Base-by-base conservation (phyloP, 1,139 yeast species). In the Kurtzmaniella quercitrusa region DNA sequence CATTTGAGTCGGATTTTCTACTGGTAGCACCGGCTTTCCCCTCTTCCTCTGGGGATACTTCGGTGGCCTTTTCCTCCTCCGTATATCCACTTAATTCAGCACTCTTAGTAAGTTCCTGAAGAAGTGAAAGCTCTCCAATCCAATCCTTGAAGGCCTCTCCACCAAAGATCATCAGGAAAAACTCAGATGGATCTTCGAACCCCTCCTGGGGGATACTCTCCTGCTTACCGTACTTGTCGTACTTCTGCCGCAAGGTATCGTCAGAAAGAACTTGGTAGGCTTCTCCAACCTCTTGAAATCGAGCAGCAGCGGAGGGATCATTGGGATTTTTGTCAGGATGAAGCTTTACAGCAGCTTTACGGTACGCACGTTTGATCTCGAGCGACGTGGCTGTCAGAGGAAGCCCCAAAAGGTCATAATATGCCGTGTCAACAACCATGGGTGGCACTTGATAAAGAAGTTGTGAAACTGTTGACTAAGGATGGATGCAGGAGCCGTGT, bases 301-400 rank as follows among this genome's bases (percentile, higher is more conserved):
- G 76, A 16, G 73, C 68, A 38, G 91, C 91, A 3, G 97, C 96
- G 25, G 70, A 68, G 6, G 93, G 91, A 56, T 85, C 87, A 55
- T 85, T 81, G 7, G 97, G 98, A 57, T 93, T 90, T 68, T 93
- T 94, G 63, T 93, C 98, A 0, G 98, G 98, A 63, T 94, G 98
- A 50, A 90, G 84, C 47, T 68, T 73, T 60, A 93, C 83, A 6
- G 98, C 98, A 58, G 84, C 84, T 62, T 85, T 85, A 49, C 98
- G 75, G 65, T 93, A 93, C 0, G 97, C 96, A 63, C 88, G 89
- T 63, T 93, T 94, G 65, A 93, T 93, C 46, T 89, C 95, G 27
- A 82, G 72, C 7, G 85, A 79, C 1, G 91, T 79, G 29, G 98
- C 98, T 23, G 78, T 79, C 3, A 85, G 74, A 37, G 67, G 51